These are phyloP conservation scores for Paracoccidioides brasiliensis DNA, from an alignment of 2,329 filamentous ascomycete species.

Conservation along the genomic window DNA sequence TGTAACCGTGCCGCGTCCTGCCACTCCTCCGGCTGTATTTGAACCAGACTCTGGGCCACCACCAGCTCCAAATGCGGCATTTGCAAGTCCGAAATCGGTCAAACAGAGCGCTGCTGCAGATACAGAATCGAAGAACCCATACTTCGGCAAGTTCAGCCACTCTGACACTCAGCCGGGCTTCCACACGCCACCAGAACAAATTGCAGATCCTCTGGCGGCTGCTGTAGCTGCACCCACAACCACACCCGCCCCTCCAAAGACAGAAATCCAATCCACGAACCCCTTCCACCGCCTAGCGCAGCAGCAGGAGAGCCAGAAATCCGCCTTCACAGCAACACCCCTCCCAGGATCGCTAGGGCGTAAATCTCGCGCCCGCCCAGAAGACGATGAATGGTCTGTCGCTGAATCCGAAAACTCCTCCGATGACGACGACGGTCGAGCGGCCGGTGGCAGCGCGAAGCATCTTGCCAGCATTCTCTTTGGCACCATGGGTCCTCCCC, in stretches of 20 bases:
- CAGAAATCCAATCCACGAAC: conserved; percentile 64
- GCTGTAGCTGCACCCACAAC: conserved; percentile 10
- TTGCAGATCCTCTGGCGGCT: conserved; percentile 20
- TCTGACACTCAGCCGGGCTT: conserved; percentile 33
- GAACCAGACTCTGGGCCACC: conserved; percentile 40
- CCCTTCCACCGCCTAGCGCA: conserved; percentile 83
- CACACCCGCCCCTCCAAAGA: conserved; percentile 17
- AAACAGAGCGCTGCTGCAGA: conserved; percentile 42
- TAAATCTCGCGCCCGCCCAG: conserved; percentile 43
- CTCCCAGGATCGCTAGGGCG: conserved; percentile 31
- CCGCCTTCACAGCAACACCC: conserved; percentile 34
- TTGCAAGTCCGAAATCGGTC: conserved; percentile 30
- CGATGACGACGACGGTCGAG: conserved; percentile 61
- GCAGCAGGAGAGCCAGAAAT: conserved; percentile 41
- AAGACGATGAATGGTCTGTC: conserved; percentile 68
- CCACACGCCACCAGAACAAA: conserved; percentile 33
- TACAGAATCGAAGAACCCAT: conserved; percentile 83
- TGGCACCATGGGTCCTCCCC: conserved; percentile 88
- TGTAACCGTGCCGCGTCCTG: conserved; percentile 15
- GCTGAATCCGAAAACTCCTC: conserved; percentile 64
- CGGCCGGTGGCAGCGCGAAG: conserved; percentile 71
- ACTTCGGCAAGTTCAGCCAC: conserved; percentile 78
- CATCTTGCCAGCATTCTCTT: conserved; percentile 91
- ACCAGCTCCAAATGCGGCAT: conserved; percentile 35
- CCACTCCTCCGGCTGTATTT: conserved; percentile 20